Base-by-base conservation (phyloP, 2,329 filamentous ascomycete species). In the Penicillium frequentans region DNA sequence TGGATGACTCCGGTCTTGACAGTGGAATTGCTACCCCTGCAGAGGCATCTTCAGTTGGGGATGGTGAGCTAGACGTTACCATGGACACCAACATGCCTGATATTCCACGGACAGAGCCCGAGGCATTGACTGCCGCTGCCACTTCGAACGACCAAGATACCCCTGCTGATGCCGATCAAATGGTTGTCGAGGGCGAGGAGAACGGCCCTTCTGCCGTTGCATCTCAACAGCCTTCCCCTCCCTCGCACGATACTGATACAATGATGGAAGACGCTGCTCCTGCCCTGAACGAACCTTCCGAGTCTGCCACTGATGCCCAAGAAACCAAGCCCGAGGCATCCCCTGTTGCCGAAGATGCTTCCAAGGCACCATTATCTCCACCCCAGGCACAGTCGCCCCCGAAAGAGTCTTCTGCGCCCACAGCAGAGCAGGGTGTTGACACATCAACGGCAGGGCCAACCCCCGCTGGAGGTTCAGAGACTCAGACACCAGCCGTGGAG, bases 1-100 rank as follows among this genome's bases (percentile, higher is more conserved):
- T 84, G 1, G 77, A 86, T 61, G 82, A 83, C 64, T 78, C 81
- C 27, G 83, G 82, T 24, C 72, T 79, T 55, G 79, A 84, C 37
- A 84, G 81, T 62, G 82, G 78, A 27, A 71, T 80, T 48, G 79
- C 69, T 49, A 83, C 77, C 56, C 78, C 77, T 5, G 69, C 73
- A 39, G 74, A 75, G 11, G 74, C 69, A 27, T 79, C 77, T 3
- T 78, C 77, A 21, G 57, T 73, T 13, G 73, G 71, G 21, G 81
- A 82, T 51, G 77, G 73, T 4, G 79, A 80, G 8, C 70, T 73
- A 63, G 74, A 76, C 56, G 56, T 60, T 26, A 61, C 66, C 11
- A 49, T 67, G 31, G 77, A 78, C 60, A 64, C 69, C 14, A 73
- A 73, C 50, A 78, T 77, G 73, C 70, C 72, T 23, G 77, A 80